These are phyloP conservation scores for Populus tremula DNA, from an alignment of 345 rosid genomes.

Conservation along the genomic window DNA sequence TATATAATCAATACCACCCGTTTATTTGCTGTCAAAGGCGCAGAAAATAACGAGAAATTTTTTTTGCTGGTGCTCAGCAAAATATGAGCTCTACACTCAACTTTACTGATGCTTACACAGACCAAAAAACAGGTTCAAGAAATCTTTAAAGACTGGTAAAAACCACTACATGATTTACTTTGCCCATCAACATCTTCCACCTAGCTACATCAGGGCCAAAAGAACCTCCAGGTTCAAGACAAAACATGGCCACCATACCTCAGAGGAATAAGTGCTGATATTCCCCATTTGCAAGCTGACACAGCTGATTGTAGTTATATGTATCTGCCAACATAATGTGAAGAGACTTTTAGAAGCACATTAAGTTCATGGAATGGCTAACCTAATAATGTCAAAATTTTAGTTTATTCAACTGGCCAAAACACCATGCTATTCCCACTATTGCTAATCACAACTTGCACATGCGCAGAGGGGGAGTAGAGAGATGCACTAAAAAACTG, in stretches of 20 bases:
- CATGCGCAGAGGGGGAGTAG: background rate
- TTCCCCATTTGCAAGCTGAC: slow-evolving; percentile 83
- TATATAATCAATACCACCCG: too few species aligned
- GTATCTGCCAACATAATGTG: slow-evolving; percentile 44
- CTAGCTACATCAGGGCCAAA: slow-evolving; percentile 3
- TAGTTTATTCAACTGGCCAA: background rate
- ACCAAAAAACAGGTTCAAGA: background rate
- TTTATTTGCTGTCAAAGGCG: too few species aligned
- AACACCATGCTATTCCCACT: background rate
- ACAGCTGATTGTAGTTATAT: slow-evolving; percentile 62
- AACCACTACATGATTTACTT: background rate
- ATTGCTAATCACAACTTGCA: background rate
- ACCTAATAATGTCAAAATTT: background rate
- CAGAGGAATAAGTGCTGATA: slow-evolving; percentile 66
- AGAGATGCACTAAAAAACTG: background rate
- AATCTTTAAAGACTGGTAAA: background rate
- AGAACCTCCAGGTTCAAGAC: slow-evolving; percentile 1
- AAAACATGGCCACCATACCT: slow-evolving; percentile 3
- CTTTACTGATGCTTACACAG: background rate
- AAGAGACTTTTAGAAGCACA: background rate
- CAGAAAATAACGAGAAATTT: too few species aligned
- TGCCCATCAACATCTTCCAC: slow-evolving; percentile 1
- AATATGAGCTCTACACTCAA: background rate
- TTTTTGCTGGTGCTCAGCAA: background rate
- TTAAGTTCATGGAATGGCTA: background rate